Base-by-base conservation (phyloP, 2,329 filamentous ascomycete species). In the Paradendryphiella salina region DNA sequence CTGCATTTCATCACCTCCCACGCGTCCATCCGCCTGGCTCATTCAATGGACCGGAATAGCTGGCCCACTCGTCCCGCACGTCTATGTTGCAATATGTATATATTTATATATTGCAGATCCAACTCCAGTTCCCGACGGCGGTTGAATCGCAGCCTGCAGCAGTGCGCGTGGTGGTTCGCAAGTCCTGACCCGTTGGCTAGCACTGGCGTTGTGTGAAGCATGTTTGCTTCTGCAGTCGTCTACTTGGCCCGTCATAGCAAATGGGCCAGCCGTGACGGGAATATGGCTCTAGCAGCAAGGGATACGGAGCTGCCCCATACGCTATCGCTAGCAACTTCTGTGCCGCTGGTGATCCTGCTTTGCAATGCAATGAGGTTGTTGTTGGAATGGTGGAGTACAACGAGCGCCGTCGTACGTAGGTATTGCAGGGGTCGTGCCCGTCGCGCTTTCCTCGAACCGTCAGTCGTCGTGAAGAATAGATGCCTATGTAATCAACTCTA, bases 201-300 rank as follows among this genome's bases (percentile, higher is more conserved):
- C 52, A 53, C 39, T 50, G 41, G 29, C 47, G 38, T 34, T 51
- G 41, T 36, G 42, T 21, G 14, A 56, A 57, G 52, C 57, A 46
- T 60, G 57, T 58, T 65, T 68, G 64, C 69, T 70, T 67, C 62
- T 66, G 52, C 51, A 64, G 49, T 58, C 54, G 57, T 57, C 56
- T 56, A 40, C 65, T 65, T 61, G 60, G 57, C 59, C 37, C 42
- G 41, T 36, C 20, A 4, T 44, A 17, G 45, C 41, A 53, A 35
- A 37, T 37, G 41, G 43, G 47, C 54, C 52, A 56, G 37, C 63
- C 51, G 59, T 64, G 60, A 64, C 58, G 56, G 59, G 46, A 54
- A 46, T 48, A 56, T 58, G 29, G 56, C 60, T 65, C 65, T 67
- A 59, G 66, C 59, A 61, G 55, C 42, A 46, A 51, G 42, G 43